Conservation (phyloP, 306 rosid genomes). For the Sophora flavescens region DNA sequence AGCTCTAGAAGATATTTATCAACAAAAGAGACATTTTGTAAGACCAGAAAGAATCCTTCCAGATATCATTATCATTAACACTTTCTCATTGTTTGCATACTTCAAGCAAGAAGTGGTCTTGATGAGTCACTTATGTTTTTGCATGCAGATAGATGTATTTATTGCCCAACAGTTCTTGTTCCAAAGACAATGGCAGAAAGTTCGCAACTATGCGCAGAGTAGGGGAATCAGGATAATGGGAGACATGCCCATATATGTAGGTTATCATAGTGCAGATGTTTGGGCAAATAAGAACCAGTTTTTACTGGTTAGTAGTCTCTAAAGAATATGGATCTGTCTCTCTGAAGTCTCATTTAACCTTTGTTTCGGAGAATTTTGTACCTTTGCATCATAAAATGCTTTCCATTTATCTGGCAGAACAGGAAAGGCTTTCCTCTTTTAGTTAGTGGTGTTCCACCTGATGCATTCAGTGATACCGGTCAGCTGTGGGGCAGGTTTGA, state of each 20-base stretch:
- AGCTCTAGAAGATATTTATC: slow-evolving; percentile 78
- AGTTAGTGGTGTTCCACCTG: slow-evolving; percentile 98
- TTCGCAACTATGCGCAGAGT: slow-evolving; percentile 72
- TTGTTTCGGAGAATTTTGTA: slow-evolving; percentile 25
- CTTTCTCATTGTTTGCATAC: slow-evolving; percentile 28
- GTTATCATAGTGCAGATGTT: slow-evolving; percentile 99
- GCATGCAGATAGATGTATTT: slow-evolving; percentile 78
- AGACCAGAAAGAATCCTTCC: slow-evolving; percentile 54
- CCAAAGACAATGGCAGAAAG: slow-evolving; percentile 97
- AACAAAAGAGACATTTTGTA: slow-evolving; percentile 78
- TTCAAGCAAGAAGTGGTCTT: slow-evolving; percentile 43
- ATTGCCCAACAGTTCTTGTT: slow-evolving; percentile 91
- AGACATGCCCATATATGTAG: slow-evolving; percentile 99
- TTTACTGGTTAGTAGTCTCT: slow-evolving; percentile 67
- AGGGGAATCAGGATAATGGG: slow-evolving; percentile 92
- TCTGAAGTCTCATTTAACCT: slow-evolving; percentile 38
- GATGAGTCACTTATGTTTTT: slow-evolving; percentile 46
- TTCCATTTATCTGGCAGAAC: slow-evolving; percentile 63
- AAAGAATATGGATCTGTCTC: slow-evolving; percentile 24
- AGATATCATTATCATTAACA: slow-evolving; percentile 42
- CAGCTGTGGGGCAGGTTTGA: slow-evolving; percentile 96
- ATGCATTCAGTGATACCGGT: slow-evolving; percentile 96
- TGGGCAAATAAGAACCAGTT: slow-evolving; percentile 96
- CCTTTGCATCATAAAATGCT: slow-evolving; percentile 36
- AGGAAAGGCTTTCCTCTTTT: slow-evolving; percentile 83